Conservation (phyloP, 2,329 filamentous ascomycete genomes). For the Xenosphaeropsis pyriputrescens region DNA sequence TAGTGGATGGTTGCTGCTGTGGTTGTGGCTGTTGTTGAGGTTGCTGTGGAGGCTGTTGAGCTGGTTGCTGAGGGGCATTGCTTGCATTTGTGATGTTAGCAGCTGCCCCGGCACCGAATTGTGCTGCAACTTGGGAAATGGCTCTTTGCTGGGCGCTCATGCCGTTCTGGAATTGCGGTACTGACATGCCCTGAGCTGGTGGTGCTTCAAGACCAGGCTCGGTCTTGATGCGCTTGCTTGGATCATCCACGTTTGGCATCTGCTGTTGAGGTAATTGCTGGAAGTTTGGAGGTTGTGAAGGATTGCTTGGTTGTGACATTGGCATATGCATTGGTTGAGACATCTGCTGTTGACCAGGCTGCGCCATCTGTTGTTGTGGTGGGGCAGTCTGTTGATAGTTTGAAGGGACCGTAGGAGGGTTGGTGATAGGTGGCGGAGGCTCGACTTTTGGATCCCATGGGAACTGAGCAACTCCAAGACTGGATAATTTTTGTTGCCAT, state of each 20-base stretch:
- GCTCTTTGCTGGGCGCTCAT: slow-evolving; percentile 34
- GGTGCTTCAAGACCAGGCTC: slow-evolving; percentile 24
- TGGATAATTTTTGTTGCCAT: slow-evolving; percentile 86
- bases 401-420: slow-evolving; percentile 17
- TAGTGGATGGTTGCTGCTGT: slow-evolving; percentile 4
- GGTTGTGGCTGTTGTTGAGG: slow-evolving; percentile 6
- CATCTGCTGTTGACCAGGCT: slow-evolving; percentile 6
- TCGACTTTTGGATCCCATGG: slow-evolving; percentile 41
- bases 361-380: slow-evolving; percentile 6
- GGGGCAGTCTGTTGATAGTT: slow-evolving; percentile 15
- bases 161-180: slow-evolving; percentile 15
- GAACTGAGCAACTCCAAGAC: slow-evolving; percentile 72
- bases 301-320: slow-evolving; percentile 4
- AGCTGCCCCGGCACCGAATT: slow-evolving; percentile 49
- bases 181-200: background rate
- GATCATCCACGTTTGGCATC: slow-evolving; percentile 8
- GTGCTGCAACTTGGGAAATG: slow-evolving; percentile 37
- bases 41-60: slow-evolving; percentile 19
- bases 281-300: slow-evolving; percentile 1
- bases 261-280: slow-evolving; percentile 2
- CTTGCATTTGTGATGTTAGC: slow-evolving; percentile 51
- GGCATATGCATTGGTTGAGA: slow-evolving; percentile 6
- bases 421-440: slow-evolving; percentile 9
- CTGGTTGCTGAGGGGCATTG: slow-evolving; percentile 12
- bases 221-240: slow-evolving; percentile 20